Evolutionary conservation across 345 rosid genomes (phyloP), one percentile per base, ranked within the genome.

Genomic region (Cardiospermum halicacabum): DNA sequence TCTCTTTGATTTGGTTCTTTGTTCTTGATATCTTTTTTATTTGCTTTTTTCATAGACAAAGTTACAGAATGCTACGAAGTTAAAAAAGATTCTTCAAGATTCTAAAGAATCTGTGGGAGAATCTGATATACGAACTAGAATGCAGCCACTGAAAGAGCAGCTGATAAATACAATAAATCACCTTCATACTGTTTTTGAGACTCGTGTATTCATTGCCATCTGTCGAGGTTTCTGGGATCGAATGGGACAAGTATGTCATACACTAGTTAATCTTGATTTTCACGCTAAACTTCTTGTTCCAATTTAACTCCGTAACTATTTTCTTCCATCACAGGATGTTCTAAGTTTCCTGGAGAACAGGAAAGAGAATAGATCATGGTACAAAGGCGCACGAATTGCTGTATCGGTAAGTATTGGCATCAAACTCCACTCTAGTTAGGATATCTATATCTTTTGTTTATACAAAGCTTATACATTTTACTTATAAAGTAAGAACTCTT

Each of bases 211-310:
- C 74, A 75, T 89, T 37, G 84, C 91, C 30, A 76, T 94, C 53
- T 89, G 91, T 47, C 84, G 97, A 39, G 96, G 96, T 50, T 94
- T 82, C 65, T 94, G 99, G 99, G 99, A 94, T 66, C 87, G 87
- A 48, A 89, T 89, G 89, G 98, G 98, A 67, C 94, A 85, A 87
- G 98, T 87, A 64, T 75, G 67, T 47, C n/a, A 22, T 15, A 18
- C 36, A 24, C 50, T 54, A 57, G 43, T 67, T 25, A n/a, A 47
- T 58, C 39, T n/a, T 51, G 54, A 39, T 19, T 37, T 51, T 36
- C 54, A 27, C 47, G 31, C 25, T 59, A 31, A n/a, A 39, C 5
- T 30, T 58, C 43, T 22, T 45, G 28, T 27, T n/a, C 26, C 37
- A 28, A 10, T 12, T 55, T 51, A 19, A 22, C 16, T 30, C 63